These are phyloP conservation scores for Phytophthora hibernalis DNA, from an alignment of 352 stramenopile genomes.

Conservation along the genomic window DNA sequence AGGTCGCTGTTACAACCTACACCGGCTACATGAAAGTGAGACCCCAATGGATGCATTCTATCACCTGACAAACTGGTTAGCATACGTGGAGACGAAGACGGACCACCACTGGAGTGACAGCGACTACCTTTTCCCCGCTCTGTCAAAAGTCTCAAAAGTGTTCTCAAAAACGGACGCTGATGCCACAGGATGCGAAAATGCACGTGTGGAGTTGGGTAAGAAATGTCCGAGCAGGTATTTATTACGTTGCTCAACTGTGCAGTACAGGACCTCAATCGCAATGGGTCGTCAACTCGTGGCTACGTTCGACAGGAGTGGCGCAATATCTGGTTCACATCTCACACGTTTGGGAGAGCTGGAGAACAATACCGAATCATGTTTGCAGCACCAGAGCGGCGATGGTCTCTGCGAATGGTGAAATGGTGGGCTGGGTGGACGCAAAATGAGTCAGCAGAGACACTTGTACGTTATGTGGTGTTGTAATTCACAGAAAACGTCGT, in stretches of 20 bases:
- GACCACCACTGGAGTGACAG: constrained; percentile 11
- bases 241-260: constrained; percentile 18
- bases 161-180: too few relatives aligned
- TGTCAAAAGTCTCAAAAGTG: constrained; percentile 8
- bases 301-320: constrained; percentile 12
- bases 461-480: too few relatives aligned
- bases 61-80: too few relatives aligned
- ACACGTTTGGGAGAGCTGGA: constrained; percentile 14
- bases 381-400: not conserved
- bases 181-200: constrained; percentile 11
- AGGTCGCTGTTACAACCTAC: too few relatives aligned
- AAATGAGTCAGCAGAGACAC: too few relatives aligned
- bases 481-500: too few relatives aligned
- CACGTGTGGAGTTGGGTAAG: constrained; percentile 15
- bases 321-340: constrained; percentile 17
- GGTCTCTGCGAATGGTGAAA: constrained; percentile 16
- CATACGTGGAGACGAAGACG: too few relatives aligned
- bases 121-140: constrained; percentile 13
- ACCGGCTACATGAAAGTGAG: too few relatives aligned
- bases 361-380: constrained; percentile 22
- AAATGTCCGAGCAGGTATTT: constrained; percentile 16
- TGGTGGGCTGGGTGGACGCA: too few relatives aligned
- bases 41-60: too few relatives aligned
- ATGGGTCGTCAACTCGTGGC: not conserved
- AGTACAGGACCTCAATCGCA: constrained; percentile 5